A percentile compares a stretch with the other conserved stretches of the same genome.
phyloP scores from a whole-genome alignment of 257 asterid genomes.

The Solanum bulbocastanum region DNA sequence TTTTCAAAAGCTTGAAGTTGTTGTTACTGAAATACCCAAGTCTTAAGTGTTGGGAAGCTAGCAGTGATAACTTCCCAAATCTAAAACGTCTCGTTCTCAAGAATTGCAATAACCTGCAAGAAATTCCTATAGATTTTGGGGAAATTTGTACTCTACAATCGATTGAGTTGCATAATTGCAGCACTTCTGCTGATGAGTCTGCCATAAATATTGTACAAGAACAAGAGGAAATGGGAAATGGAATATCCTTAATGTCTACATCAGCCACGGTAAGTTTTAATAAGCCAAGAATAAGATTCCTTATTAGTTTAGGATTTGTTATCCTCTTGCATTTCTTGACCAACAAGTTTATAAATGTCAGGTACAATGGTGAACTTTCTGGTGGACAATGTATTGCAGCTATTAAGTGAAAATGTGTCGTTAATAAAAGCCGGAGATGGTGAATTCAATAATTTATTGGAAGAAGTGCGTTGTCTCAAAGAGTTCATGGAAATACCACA shows the following conservation, averaged over 20 bases:
- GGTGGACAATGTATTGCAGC: no score
- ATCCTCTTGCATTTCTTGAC: no score
- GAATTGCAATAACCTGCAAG: background rate
- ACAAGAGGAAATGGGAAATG: background rate
- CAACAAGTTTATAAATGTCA: no score
- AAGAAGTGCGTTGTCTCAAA: no score
- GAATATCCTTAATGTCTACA: background rate
- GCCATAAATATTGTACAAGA: background rate
- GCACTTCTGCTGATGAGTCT: background rate
- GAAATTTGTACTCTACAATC: background rate
- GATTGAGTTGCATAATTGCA: background rate
- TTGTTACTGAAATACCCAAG: background rate
- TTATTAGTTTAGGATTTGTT: no score
- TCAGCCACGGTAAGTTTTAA: background rate
- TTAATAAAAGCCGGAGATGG: no score
- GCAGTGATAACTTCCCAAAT: background rate
- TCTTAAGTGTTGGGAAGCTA: background rate
- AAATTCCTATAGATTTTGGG: background rate
- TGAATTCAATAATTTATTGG: no score
- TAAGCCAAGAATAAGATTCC: no score
- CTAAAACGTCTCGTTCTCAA: background rate
- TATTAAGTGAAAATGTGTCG: no score
- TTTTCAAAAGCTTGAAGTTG: background rate
- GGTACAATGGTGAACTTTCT: no score
- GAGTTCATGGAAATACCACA: no score